Percentiles rank a stretch among this genome's conserved stretches.
phyloP scores from a whole-genome alignment of 164 flowering plant species.

The Liriodendron chinense region DNA sequence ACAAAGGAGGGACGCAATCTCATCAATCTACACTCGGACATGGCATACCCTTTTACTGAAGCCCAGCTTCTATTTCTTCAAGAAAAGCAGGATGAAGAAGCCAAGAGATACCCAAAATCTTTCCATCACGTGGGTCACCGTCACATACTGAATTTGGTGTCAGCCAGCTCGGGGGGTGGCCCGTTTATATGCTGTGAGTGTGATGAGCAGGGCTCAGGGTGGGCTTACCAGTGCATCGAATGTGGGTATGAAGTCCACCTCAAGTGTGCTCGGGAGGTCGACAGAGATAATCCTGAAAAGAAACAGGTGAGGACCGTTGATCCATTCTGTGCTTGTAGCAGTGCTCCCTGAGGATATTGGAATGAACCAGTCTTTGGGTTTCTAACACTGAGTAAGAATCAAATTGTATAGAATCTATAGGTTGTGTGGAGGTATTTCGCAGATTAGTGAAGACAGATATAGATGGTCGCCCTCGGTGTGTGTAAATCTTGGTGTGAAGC shows the following conservation, averaged over 20 bases:
- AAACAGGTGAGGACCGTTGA: slow-evolving; percentile 9
- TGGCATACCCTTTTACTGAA: slow-evolving; percentile 72
- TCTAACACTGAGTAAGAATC: slow-evolving; percentile 4
- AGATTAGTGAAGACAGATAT: neutral
- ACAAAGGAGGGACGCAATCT: slow-evolving; percentile 64
- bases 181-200: slow-evolving; percentile 83
- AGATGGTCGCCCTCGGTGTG: neutral
- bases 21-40: slow-evolving; percentile 59
- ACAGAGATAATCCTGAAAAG: slow-evolving; percentile 8
- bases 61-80: slow-evolving; percentile 42
- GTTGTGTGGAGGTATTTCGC: slow-evolving; percentile 3
- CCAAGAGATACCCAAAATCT: slow-evolving; percentile 47
- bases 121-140: slow-evolving; percentile 53
- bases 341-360: slow-evolving; percentile 5
- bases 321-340: slow-evolving; percentile 16
- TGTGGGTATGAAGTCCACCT: slow-evolving; percentile 88
- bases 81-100: slow-evolving; percentile 65
- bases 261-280: slow-evolving; percentile 40
- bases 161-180: slow-evolving; percentile 69
- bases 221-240: slow-evolving; percentile 81
- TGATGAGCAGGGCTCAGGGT: slow-evolving; percentile 74
- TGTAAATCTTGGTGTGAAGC: neutral
- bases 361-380: neutral
- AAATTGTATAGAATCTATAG: slow-evolving; percentile 5
- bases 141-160: slow-evolving; percentile 61